Evolutionary conservation across 2,329 filamentous ascomycete species (phyloP), one percentile per base, ranked within the genome.

Genomic region (Aspergillus costaricaensis): DNA sequence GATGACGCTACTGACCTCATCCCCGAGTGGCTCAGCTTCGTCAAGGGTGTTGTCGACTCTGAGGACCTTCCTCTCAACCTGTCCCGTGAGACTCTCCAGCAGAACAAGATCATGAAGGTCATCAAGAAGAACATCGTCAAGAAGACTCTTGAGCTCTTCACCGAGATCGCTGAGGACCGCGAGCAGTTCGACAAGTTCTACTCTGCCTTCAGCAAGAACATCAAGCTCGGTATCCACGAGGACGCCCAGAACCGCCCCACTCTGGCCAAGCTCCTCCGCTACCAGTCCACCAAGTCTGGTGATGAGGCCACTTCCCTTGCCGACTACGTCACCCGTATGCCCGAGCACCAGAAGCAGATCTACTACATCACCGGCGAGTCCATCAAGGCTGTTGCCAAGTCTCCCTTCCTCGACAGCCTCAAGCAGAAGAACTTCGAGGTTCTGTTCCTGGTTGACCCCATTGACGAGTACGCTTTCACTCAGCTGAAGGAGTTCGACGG

Each of bases 101-200:
- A 98, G 87, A 99, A 98, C 91, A 98, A 98, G 92, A 99, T 99
- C 87, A 98, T 98, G 95, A 98, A 98, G 91, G 95, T 98, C 81
- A 98, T 98, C 88, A 96, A 96, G 89, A 99, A 99, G 92, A 99
- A 99, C 90, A 96, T 99, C 69, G 93, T 99, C 87, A 99, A 98
- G 93, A 99, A 99, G 91, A 91, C 92, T 68, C 92, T 99, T 69
- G 95, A 99, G 87, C 92, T 99, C 80, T 99, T 99, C 90, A 88
- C 88, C 75, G 95, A 99, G 86, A 99, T 99, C 68, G 89, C 95
- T 62, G 95, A 99, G 87, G 95, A 99, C 84, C 96, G 96, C 83
- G 95, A 99, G 88, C 91, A 97, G 82, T 99, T 99, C 80, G 95
- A 99, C 89, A 99, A 99, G 89, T 99, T 99, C 90, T 99, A 99